These are phyloP conservation scores for Adansonia gregorii DNA, from an alignment of 441 rosid genomes.

Conservation along the genomic window DNA sequence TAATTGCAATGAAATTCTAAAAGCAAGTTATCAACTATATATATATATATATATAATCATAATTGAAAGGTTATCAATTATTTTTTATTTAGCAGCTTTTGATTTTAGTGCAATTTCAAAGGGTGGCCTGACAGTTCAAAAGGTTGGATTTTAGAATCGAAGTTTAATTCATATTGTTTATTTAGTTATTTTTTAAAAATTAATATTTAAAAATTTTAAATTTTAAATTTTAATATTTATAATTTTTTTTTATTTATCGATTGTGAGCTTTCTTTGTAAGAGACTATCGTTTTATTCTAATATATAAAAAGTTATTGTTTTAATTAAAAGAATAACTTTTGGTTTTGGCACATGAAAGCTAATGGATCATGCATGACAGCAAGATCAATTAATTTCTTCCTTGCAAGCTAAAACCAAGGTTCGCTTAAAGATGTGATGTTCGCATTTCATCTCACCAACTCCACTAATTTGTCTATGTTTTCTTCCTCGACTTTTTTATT, in stretches of 20 bases:
- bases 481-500: neutral
- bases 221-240: no score
- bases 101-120: neutral
- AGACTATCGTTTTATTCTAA: no score
- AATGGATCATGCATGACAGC: neutral
- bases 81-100: neutral
- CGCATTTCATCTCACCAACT: neutral
- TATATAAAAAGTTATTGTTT: neutral
- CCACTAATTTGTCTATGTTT: neutral
- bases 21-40: neutral
- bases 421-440: neutral
- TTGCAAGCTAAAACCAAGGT: neutral
- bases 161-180: no score
- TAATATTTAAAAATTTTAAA: no score
- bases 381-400: neutral
- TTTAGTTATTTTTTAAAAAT: no score
- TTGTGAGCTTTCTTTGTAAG: no score
- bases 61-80: constrained; percentile 10
- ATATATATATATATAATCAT: neutral
- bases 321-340: neutral
- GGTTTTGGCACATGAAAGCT: neutral
- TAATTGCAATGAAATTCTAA: constrained; percentile 7
- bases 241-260: no score
- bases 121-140: no score
- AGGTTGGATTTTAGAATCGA: neutral